Evolutionary conservation across 176 grass and related monocot species (phyloP).

Genomic region (Zizania latifolia): DNA sequence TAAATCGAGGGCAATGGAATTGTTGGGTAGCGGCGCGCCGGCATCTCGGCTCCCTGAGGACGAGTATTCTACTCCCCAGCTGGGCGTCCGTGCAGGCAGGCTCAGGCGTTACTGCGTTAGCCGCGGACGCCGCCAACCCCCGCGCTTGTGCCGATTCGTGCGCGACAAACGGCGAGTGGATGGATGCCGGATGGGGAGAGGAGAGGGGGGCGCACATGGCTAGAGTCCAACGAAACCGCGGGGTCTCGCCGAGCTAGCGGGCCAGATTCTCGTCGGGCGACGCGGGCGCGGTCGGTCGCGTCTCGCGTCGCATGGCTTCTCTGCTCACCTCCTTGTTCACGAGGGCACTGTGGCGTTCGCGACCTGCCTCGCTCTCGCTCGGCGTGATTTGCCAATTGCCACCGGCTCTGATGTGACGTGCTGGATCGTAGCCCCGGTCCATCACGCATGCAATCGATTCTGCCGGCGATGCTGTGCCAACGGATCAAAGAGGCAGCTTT

Average conservation of each 20-base stretch:
- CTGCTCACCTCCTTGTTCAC: too few species aligned
- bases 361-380: neutral
- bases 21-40: slow-evolving; percentile 6
- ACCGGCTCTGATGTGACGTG: slow-evolving; percentile 22
- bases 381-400: neutral
- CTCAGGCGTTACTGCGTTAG: neutral
- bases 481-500: too few species aligned
- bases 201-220: slow-evolving; percentile 17
- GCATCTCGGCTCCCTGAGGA: neutral
- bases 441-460: slow-evolving; percentile 1
- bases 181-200: neutral
- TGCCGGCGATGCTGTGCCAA: neutral
- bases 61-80: neutral
- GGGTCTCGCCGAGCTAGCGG: neutral
- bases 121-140: slow-evolving; percentile 14
- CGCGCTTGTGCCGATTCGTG: neutral
- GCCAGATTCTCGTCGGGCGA: neutral
- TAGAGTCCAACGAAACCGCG: neutral
- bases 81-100: neutral
- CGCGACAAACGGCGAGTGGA: slow-evolving; percentile 10
- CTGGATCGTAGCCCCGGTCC: slow-evolving; percentile 1
- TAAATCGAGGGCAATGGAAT: neutral
- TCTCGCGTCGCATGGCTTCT: too few species aligned
- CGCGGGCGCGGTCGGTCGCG: neutral
- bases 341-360: neutral